Base-by-base conservation (phyloP, 2,329 filamentous ascomycete species). In the Exophiala sp. region DNA sequence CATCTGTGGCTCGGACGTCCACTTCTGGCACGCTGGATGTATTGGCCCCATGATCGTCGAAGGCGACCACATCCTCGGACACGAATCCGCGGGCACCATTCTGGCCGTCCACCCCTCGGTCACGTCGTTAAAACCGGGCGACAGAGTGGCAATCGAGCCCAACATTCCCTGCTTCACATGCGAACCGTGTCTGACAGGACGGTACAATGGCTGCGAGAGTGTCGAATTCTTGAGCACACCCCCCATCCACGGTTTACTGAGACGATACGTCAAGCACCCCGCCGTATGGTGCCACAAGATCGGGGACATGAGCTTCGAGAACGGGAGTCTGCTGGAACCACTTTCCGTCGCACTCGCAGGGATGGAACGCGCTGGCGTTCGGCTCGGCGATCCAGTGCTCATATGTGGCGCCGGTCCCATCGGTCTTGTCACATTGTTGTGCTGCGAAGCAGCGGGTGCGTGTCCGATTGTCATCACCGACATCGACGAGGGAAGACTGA, bases 211-310 rank as follows among this genome's bases (percentile, higher is more conserved):
- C 57, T 97, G 92, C 76, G 88, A 91, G 65, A 80, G 78, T 48
- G 90, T 96, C 61, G 76, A 81, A 50, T 97, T 97, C 78, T 80
- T 95, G 47, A 95, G 89, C 46, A 97, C 94, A 3, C 92, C 94
- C 7, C 92, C 94, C 10, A 85, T 95, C 29, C 82, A 88, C 7
- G 94, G 92, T 34, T 81, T 97, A 59, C 79, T 97, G 64, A 84
- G 92, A 63, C 84, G 92, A 71, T 96, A 96, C 71, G 88, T 96
- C 75, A 95, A 92, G 76, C 92, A 96, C 76, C 91, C 90, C 2
- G 91, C 91, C 16, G 79, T 87, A 46, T 96, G 91, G 91, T 96
- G 92, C 75, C 90, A 96, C 78, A 95, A 95, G 79, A 94, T 97
- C 64, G 89, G 89, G 44, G 78, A 89, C 71, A 91, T 97, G 87